Evolutionary conservation across 768 basidiomycete species (phyloP).

Genomic region (Saitozyma sp.): DNA sequence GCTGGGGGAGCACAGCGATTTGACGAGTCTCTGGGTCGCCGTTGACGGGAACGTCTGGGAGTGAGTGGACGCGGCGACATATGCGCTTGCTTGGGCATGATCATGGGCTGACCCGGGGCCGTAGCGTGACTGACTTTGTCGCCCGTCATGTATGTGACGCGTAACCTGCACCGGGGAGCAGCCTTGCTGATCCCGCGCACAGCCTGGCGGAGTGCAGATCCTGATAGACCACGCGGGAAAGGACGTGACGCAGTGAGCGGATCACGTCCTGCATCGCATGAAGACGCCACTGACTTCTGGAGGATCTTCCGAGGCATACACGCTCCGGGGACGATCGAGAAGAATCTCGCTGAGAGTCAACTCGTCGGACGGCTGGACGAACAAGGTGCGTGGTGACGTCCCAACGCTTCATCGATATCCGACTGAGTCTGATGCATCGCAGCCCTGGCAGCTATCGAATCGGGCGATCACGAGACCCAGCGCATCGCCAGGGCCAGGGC

Average conservation of each 20-base stretch:
- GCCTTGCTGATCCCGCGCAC: slow-evolving; percentile 1
- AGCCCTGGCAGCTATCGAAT: slow-evolving; percentile 32
- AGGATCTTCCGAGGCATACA: slow-evolving; percentile 37
- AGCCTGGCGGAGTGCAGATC: slow-evolving; percentile 32
- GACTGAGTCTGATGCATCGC: slow-evolving; percentile 60
- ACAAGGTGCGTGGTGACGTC: slow-evolving; percentile 3
- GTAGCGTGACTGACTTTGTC: slow-evolving; percentile 25
- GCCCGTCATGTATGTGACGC: slow-evolving; percentile 19
- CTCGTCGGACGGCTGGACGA: slow-evolving; percentile 11
- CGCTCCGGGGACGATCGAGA: slow-evolving; percentile 21
- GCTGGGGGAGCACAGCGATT: slow-evolving; percentile 23
- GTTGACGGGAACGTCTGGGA: slow-evolving; percentile 41
- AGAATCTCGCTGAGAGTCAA: slow-evolving; percentile 6
- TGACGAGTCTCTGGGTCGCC: slow-evolving; percentile 35
- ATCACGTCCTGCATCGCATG: too few relatives aligned
- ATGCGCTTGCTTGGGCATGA: not conserved
- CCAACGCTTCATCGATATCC: slow-evolving; percentile 36
- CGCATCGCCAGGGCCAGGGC: slow-evolving; percentile 59
- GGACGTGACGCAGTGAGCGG: slow-evolving; percentile 16
- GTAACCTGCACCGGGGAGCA: not conserved
- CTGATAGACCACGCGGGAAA: slow-evolving; percentile 29
- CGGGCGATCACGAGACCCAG: slow-evolving; percentile 68
- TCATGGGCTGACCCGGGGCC: slow-evolving; percentile 1
- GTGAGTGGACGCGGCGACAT: slow-evolving; percentile 8
- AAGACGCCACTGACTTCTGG: too few relatives aligned